Evolutionary conservation across 1,284 basidiomycete genomes (phyloP).

Genomic region (Puccinia horiana): DNA sequence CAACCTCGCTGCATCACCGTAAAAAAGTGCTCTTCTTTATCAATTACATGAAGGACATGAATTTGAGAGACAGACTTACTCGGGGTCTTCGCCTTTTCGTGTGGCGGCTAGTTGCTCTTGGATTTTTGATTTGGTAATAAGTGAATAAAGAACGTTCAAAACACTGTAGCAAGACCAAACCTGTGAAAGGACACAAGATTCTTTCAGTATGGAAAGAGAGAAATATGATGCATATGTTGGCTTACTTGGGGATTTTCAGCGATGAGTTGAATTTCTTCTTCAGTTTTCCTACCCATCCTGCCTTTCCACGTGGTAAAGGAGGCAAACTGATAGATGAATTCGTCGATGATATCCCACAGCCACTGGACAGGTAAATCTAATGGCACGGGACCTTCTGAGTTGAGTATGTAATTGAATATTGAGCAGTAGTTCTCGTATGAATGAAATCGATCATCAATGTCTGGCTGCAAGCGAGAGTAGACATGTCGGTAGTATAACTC

Average conservation of each 20-base stretch:
- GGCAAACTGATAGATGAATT: conserved; percentile 99
- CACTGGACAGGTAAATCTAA: conserved; percentile 94
- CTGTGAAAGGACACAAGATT: conserved; percentile 58
- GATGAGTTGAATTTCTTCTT: conserved; percentile 69
- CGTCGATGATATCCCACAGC: conserved; percentile 99
- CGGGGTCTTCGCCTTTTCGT: conserved; percentile 73
- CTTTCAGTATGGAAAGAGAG: not conserved
- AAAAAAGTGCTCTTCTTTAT: not conserved
- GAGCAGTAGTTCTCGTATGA: conserved; percentile 99
- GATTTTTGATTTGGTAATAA: conserved; percentile 94
- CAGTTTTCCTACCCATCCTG: conserved; percentile 74
- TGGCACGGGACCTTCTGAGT: conserved; percentile 87
- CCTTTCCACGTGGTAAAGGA: conserved; percentile 90
- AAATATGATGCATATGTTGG: not conserved
- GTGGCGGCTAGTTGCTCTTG: conserved; percentile 87
- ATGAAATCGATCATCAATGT: conserved; percentile 95
- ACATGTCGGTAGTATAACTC: conserved; percentile 92
- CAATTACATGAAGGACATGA: not conserved
- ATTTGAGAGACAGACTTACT: conserved; percentile 63
- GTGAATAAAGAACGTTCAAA: conserved; percentile 93
- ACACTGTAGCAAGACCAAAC: conserved; percentile 98
- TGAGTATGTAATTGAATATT: conserved; percentile 91
- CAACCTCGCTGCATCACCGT: conserved; percentile 68
- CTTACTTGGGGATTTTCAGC: conserved; percentile 51
- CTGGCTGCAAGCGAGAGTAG: conserved; percentile 89